Evolutionary conservation across 23 red algal species (phyloP), one percentile per base, ranked within the genome.

Genomic region (Porphyridium purpureum): DNA sequence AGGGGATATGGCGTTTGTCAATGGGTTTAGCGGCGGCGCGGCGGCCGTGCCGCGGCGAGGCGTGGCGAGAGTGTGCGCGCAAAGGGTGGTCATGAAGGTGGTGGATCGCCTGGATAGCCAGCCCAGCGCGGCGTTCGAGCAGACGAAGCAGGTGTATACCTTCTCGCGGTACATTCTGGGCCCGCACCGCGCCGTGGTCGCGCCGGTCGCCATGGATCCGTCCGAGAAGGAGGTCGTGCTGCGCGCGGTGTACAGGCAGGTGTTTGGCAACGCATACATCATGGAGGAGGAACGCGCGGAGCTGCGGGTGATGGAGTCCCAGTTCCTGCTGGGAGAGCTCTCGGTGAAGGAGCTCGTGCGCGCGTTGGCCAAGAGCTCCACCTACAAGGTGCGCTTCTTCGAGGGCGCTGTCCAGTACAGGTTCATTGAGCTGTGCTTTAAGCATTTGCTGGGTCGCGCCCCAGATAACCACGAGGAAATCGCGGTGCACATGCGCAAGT

Each of bases 221-320:
- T 61, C 36, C n/a, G 74, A 80, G 21, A 50, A 52, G 2, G 60
- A 80, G 54, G 35, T 25, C 24, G 60, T 44, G 14, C 54, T 80
- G 22, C 59, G 61, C 15, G 62, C 74, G 1, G 74, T 55, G 25
- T 80, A 80, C 38, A 50, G 74, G 24, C 74, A 80, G 22, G 54
- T 80, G 51, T 80, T 80, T 47, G 74, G 74, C 7, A 80, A 80
- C 60, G 74, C 74, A 21, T 80, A 80, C 31, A 21, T 80, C 33
- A 80, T 80, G 74, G 74, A 80, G 54, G 74, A 80, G 51, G 74
- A 80, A 35, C 74, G 74, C 22, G 52, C 50, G 21, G 74, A 80
- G 35, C 62, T 80, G n/a, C 62, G 62, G 19, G 33, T 66, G 19
- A 53, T 38, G 6, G 74, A 80, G 54, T 57, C 49, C 17, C 74